These are phyloP conservation scores for Penicillium daleae DNA, from an alignment of 495 filamentous ascomycete species.

Conservation along the genomic window DNA sequence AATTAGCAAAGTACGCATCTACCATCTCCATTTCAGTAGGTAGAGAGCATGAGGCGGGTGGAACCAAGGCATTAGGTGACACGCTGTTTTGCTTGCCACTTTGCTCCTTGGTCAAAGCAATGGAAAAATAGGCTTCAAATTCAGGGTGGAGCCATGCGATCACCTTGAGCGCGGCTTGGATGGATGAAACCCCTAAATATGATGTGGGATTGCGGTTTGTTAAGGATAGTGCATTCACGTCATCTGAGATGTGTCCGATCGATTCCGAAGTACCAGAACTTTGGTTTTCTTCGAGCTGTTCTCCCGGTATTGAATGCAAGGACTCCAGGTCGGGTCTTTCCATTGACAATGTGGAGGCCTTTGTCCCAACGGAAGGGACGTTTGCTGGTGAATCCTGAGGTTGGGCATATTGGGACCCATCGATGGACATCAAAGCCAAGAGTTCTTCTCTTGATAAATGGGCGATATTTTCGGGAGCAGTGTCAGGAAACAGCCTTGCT, in stretches of 20 bases:
- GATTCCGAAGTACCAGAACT: slow-evolving; percentile 13
- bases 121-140: slow-evolving; percentile 45
- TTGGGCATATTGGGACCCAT: slow-evolving; percentile 9
- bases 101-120: slow-evolving; percentile 2
- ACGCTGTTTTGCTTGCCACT: background rate
- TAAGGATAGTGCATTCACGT: slow-evolving; percentile 71
- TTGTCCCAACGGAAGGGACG: slow-evolving; percentile 15
- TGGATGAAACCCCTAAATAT: slow-evolving; percentile 70
- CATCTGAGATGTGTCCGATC: slow-evolving; percentile 50
- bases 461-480: slow-evolving; percentile 18
- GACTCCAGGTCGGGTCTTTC: slow-evolving; percentile 22
- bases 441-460: slow-evolving; percentile 25
- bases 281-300: slow-evolving; percentile 12
- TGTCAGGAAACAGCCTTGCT: slow-evolving; percentile 25
- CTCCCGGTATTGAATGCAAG: slow-evolving; percentile 26
- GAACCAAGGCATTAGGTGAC: background rate
- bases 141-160: slow-evolving; percentile 48
- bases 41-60: background rate
- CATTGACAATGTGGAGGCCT: slow-evolving; percentile 17
- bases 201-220: slow-evolving; percentile 55
- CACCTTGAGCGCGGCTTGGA: slow-evolving; percentile 53
- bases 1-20: slow-evolving; percentile 70
- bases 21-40: slow-evolving; percentile 47
- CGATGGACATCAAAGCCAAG: slow-evolving; percentile 18
- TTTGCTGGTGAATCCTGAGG: slow-evolving; percentile 16